Base-by-base conservation (phyloP, 495 filamentous ascomycete genomes). In the Penicillium crystallinum region DNA sequence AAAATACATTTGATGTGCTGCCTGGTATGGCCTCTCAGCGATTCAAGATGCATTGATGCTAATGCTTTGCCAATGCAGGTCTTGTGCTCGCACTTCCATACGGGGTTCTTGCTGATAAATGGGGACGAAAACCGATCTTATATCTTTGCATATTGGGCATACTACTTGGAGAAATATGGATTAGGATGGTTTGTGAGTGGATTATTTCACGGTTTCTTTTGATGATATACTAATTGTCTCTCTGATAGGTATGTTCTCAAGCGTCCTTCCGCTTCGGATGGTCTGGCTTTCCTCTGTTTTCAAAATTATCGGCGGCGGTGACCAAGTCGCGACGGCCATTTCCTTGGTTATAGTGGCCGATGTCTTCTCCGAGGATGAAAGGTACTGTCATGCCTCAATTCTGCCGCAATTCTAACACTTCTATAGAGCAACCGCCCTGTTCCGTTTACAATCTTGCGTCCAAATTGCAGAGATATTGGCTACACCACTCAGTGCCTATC, bases 81-180 rank as follows among this genome's bases (percentile, higher is more conserved):
- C 49, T 78, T 18, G 6, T 69, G 0, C 45, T 75, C 4, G 68
- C 64, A 7, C 40, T 71, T 2, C 66, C 65, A 0, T 71, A 61
- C 55, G 64, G 70, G 21, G 55, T 71, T 17, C 56, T 73, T 2
- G 55, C 65, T 12, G 66, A 71, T 59, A 77, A 66, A 36, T 74
- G 71, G 49, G 77, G 77, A 9, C 69, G 77, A 41, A 74, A 66
- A 34, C 70, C 70, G 2, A 66, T 79, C 27, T 47, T 70, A 6
- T 61, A 62, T n/a, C 52, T 75, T 25, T 54, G 62, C 4, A 36
- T 72, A 6, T 6, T 65, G 18, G 76, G 74, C 6, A 54, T 70
- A 34, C 25, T 66, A 1, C 48, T 77, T 0, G 52, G 61, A 25
- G 55, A 73, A 18, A 27, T 50, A 3, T 50, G 48, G 48, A 14